These are phyloP conservation scores for Cyberlindnera mississippiensis DNA, from an alignment of 805 yeast genomes.

Conservation along the genomic window DNA sequence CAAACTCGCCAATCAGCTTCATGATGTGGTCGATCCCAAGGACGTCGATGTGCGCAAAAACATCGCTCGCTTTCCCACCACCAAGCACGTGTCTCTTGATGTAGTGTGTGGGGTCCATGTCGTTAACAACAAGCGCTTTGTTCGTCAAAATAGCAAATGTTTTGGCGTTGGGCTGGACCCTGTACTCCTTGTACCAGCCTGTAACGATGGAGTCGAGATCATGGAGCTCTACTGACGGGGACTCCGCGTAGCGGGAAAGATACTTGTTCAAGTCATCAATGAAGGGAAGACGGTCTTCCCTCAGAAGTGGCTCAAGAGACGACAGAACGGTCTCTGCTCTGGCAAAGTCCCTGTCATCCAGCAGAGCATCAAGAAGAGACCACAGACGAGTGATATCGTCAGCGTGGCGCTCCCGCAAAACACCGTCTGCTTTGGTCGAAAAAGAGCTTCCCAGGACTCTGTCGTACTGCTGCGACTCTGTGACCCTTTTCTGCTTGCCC, in stretches of 20 bases:
- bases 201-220: slow-evolving; percentile 43
- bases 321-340: slow-evolving; percentile 68
- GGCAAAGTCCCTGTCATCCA: slow-evolving; percentile 58
- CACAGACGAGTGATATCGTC: slow-evolving; percentile 65
- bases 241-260: slow-evolving; percentile 39
- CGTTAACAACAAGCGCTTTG: slow-evolving; percentile 18
- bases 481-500: neutral
- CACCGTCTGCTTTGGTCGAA: slow-evolving; percentile 21
- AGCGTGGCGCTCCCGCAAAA: slow-evolving; percentile 31
- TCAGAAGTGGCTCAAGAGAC: slow-evolving; percentile 51
- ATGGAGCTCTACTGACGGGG: slow-evolving; percentile 29
- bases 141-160: slow-evolving; percentile 56
- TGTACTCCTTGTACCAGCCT: slow-evolving; percentile 30
- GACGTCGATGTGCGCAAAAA: slow-evolving; percentile 39
- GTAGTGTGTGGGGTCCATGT: slow-evolving; percentile 20
- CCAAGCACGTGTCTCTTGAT: slow-evolving; percentile 27
- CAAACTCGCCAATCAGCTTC: slow-evolving; percentile 18
- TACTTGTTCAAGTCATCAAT: slow-evolving; percentile 68
- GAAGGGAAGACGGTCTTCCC: slow-evolving; percentile 41
- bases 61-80: slow-evolving; percentile 25
- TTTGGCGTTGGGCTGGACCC: slow-evolving; percentile 45
- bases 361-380: slow-evolving; percentile 74
- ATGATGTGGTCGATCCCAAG: slow-evolving; percentile 46
- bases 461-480: slow-evolving; percentile 5
- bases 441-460: slow-evolving; percentile 16